Evolutionary conservation across 2,329 filamentous ascomycete genomes (phyloP).

Genomic region (Aspergillus sp.): DNA sequence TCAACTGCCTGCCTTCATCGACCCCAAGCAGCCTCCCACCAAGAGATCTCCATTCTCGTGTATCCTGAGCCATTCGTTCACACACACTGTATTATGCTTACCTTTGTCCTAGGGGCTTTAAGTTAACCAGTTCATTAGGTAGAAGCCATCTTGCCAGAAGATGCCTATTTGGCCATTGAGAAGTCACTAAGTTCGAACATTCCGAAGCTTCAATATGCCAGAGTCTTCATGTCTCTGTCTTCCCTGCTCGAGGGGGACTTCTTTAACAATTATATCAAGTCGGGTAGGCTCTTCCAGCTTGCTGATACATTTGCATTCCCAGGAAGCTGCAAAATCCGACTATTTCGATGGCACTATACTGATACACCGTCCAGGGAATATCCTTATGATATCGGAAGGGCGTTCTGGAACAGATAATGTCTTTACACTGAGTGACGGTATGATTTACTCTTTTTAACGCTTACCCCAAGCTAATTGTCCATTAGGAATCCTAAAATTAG

Average conservation of each 20-base stretch:
- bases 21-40: constrained; percentile 58
- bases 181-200: constrained; percentile 41
- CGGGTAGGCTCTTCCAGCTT: constrained; percentile 45
- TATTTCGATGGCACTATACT: no score
- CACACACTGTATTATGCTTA: constrained; percentile 56
- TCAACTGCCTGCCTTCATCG: constrained; percentile 56
- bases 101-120: no score
- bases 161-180: constrained; percentile 47
- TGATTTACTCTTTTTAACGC: constrained; percentile 5
- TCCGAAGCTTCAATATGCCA: constrained; percentile 47
- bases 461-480: constrained; percentile 1
- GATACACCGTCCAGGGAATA: constrained; percentile 57
- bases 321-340: no score
- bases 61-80: constrained; percentile 55
- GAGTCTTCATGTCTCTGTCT: constrained; percentile 62
- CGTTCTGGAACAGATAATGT: constrained; percentile 59
- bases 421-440: constrained; percentile 62
- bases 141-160: constrained; percentile 63
- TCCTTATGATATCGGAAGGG: constrained; percentile 78
- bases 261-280: constrained; percentile 76
- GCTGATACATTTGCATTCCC: no score
- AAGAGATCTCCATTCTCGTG: constrained; percentile 70
- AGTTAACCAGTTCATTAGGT: constrained; percentile 22
- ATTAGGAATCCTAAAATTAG: constrained; percentile 61
- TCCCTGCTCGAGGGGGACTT: constrained; percentile 66